Evolutionary conservation across 78 protist genomes (phyloP).

Genomic region (Dictyostelium intermedium): DNA sequence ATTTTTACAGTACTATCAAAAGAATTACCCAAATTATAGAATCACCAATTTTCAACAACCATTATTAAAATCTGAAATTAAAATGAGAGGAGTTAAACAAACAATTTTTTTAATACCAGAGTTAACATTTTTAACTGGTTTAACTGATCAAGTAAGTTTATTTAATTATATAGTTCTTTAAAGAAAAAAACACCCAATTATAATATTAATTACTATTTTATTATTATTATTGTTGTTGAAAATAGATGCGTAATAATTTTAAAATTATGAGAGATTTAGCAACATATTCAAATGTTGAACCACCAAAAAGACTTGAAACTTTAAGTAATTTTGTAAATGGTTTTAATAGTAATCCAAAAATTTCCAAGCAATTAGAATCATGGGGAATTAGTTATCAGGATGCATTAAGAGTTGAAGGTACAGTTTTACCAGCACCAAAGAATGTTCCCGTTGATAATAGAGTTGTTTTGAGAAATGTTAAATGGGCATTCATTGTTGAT

Average conservation of each 20-base stretch:
- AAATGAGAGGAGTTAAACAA: slow-evolving; percentile 7
- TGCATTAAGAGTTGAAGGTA: background rate
- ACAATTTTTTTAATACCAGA: slow-evolving; percentile 8
- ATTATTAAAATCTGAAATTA: background rate
- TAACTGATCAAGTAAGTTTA: background rate
- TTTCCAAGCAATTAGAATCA: background rate
- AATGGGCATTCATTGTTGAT: background rate
- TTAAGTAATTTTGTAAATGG: background rate
- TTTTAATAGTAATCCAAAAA: background rate
- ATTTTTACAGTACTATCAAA: background rate
- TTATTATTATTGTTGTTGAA: too few relatives aligned
- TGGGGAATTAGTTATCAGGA: background rate
- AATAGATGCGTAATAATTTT: background rate
- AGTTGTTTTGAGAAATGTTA: background rate
- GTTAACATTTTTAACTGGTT: background rate
- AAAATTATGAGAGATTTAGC: background rate
- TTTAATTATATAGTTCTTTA: too few relatives aligned
- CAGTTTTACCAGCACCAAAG: background rate
- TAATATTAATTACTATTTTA: background rate
- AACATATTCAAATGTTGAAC: background rate
- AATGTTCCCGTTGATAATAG: background rate
- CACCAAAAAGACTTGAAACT: background rate
- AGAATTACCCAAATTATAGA: background rate
- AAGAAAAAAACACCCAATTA: too few relatives aligned
- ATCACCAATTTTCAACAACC: background rate